These are phyloP conservation scores for Rhynchospora tenuis DNA, from an alignment of 176 grass and related monocot species.

Conservation along the genomic window DNA sequence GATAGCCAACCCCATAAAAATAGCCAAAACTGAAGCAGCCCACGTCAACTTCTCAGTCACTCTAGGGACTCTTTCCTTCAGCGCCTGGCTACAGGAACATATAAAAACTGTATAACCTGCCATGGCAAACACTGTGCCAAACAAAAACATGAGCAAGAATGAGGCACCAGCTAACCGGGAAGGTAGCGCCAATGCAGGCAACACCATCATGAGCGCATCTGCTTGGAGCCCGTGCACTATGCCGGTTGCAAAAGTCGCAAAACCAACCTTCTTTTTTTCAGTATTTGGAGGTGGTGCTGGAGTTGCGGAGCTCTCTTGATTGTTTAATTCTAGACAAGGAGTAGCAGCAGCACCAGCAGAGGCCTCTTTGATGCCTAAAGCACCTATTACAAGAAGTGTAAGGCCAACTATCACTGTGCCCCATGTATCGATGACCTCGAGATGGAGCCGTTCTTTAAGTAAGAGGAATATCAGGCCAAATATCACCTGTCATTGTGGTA, in stretches of 20 bases:
- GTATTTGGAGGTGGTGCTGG: slow-evolving; percentile 20
- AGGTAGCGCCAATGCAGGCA: slow-evolving; percentile 75
- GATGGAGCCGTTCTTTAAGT: slow-evolving; percentile 91
- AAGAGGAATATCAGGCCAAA: slow-evolving; percentile 88
- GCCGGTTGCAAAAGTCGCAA: slow-evolving; percentile 83
- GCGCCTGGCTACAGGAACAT: slow-evolving; percentile 82
- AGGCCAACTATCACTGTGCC: slow-evolving; percentile 85
- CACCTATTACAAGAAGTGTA: slow-evolving; percentile 86
- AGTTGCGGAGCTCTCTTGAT: slow-evolving; percentile 27
- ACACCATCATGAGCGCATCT: slow-evolving; percentile 82
- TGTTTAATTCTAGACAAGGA: slow-evolving; percentile 43
- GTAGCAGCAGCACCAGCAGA: slow-evolving; percentile 49
- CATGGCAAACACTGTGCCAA: slow-evolving; percentile 89
- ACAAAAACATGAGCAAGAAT: slow-evolving; percentile 83
- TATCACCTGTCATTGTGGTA: slow-evolving; percentile 46
- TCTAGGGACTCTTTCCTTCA: slow-evolving; percentile 81
- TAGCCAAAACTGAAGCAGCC: slow-evolving; percentile 81
- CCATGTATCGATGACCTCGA: slow-evolving; percentile 78
- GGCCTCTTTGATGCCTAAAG: slow-evolving; percentile 70
- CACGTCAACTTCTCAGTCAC: slow-evolving; percentile 98
- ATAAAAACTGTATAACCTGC: slow-evolving; percentile 90
- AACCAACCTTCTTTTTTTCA: slow-evolving; percentile 81
- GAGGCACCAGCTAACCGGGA: slow-evolving; percentile 81
- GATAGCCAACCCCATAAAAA: slow-evolving; percentile 81
- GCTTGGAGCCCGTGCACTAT: slow-evolving; percentile 88